Evolutionary conservation across 208 protist genomes (phyloP), one percentile per base, ranked within the genome.

Genomic region (Acanthamoeba sp.): DNA sequence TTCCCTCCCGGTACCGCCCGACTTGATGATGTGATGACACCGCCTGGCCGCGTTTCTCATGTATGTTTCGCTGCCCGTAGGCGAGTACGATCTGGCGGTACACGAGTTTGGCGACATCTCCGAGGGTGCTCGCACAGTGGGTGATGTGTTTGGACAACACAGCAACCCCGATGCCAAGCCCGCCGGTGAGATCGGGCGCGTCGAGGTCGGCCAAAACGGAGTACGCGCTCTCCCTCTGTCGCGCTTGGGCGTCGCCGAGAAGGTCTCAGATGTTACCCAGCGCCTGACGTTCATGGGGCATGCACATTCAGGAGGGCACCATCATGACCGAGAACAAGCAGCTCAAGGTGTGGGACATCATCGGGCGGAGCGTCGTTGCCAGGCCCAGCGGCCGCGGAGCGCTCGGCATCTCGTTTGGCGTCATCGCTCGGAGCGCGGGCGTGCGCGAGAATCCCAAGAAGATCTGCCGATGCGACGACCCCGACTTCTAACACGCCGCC

Each of bases 291-390:
- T n/a, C n/a, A n/a, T n/a, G n/a, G n/a, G n/a, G n/a, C n/a, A n/a
- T n/a, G n/a, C n/a, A n/a, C n/a, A n/a, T n/a, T n/a, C 32, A 85
- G 76, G 76, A 85, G 32, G 76, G 76, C 22, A 24, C 22, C 5
- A 29, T 85, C 32, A 85, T 85, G 38, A 20, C 76, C 27, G 76
- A 85, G 10, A 85, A 57, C 45, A 36, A 52, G 38, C 12, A 59
- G n/a, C 38, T 85, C 76, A 85, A 85, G 45, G 76, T 85, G 76
- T 85, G 76, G 76, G 76, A 85, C 48, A 85, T 85, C 45, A 85
- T 85, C 76, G 76, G 76, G 0, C 76, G 76, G 7, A 85, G 76
- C 76, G 76, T 85, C 20, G 76, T 57, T 0, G 48, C 76, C n/a
- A 50, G 14, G 45, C 42, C 45, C 27, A 1, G 16, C 32, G 27